Evolutionary conservation across 345 rosid genomes (phyloP), one percentile per base, ranked within the genome.

Genomic region (Gossypium mustelinum): DNA sequence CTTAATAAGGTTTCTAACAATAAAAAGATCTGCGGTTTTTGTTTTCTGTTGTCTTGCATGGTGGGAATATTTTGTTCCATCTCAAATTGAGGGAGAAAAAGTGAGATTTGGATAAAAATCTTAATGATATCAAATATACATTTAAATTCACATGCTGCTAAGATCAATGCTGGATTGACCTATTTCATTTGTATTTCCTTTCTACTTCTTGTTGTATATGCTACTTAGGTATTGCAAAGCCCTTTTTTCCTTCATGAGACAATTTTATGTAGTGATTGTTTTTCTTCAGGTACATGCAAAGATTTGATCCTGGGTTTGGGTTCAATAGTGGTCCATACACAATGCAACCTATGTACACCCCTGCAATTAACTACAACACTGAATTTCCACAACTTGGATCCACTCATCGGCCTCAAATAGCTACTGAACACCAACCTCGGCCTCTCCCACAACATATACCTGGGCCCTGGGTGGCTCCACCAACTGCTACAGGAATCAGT

Each of bases 251-350:
- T 57, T 51, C 41, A 25, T 1, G 4, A 17, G 60, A 20, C 27
- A 50, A 64, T 7, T 60, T 71, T 39, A 50, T 17, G 13, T 73
- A 54, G 4, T 18, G 78, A 9, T 64, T 75, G 43, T 72, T 73
- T 70, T 58, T 12, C 69, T 64, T 41, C 82, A 91, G 97, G 88
- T 91, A 89, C 70, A 68, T 82, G 83, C 94, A 88, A 83, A 84
- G 97, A 78, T 91, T 87, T 86, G 97, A 89, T 76, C 92, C 97
- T 39, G 94, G 97, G 41, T 91, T 91, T 74, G 92, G 90, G 56
- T 91, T 87, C 84, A 85, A 52, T 76, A 82, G 81, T 18, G 90
- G 89, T 66, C 85, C 89, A 14, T 91, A 85, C 79, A 47, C 89
- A 24, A 74, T 91, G 56, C 94, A 85, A 76, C 94, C 97, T 61